These are phyloP conservation scores for Hypoxylon intermedium DNA, from an alignment of 495 filamentous ascomycete genomes.

Conservation along the genomic window DNA sequence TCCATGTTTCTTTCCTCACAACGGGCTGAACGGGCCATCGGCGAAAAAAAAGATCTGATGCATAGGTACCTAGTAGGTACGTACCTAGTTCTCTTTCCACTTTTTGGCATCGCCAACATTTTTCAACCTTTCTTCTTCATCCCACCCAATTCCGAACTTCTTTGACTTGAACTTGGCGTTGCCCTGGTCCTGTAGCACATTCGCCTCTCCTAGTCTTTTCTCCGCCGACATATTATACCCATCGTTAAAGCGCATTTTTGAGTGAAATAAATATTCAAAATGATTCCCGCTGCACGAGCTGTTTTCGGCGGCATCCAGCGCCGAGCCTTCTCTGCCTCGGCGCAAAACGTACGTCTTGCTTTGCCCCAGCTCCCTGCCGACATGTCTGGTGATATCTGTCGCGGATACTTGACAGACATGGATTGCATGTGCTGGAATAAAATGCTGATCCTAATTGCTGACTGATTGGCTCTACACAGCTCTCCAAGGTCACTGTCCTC, in stretches of 20 bases:
- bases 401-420: neutral
- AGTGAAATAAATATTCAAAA: constrained; percentile 21
- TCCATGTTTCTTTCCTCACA: neutral
- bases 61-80: no score
- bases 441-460: constrained; percentile 35
- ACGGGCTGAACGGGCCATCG: neutral
- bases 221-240: no score
- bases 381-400: constrained; percentile 19
- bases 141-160: no score
- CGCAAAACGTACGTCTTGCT: constrained; percentile 73
- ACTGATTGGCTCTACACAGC: constrained; percentile 60
- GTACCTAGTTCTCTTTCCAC: no score
- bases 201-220: no score
- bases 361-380: constrained; percentile 19
- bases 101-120: no score
- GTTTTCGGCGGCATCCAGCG: constrained; percentile 66
- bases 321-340: constrained; percentile 92
- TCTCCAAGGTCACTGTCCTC: constrained; percentile 95
- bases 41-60: constrained; percentile 2
- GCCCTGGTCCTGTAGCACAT: no score
- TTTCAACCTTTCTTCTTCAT: no score
- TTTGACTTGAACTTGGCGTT: no score
- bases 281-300: constrained; percentile 41
- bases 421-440: neutral
- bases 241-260: no score